Evolutionary conservation across 1,284 basidiomycete species (phyloP).

Genomic region (Microbotryomycetes sp.): DNA sequence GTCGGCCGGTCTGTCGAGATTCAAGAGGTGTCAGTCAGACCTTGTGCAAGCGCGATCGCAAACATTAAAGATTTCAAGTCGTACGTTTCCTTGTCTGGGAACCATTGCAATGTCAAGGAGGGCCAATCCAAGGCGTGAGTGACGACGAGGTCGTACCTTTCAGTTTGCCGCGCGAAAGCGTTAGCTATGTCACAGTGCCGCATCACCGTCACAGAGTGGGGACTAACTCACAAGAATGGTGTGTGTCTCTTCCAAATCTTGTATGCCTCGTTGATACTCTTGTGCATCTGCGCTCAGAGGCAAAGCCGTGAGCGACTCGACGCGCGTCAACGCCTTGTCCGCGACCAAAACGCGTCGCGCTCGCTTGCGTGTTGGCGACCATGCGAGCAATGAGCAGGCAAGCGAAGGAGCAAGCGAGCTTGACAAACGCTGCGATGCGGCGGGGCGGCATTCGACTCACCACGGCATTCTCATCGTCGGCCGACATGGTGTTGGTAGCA

Average conservation of each 20-base stretch:
- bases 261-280: constrained; percentile 48
- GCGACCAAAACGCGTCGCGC: too few species aligned
- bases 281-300: constrained; percentile 24
- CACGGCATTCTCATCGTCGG: constrained; percentile 24
- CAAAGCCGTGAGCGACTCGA: too few species aligned
- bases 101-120: constrained; percentile 96
- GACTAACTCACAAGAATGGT: constrained; percentile 46
- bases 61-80: constrained; percentile 39
- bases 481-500: constrained; percentile 14
- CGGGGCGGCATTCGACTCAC: constrained; percentile 4
- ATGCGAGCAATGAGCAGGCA: not conserved
- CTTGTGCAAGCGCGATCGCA: not conserved
- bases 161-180: constrained; percentile 67
- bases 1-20: constrained; percentile 58
- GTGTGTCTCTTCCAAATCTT: constrained; percentile 86
- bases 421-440: not conserved
- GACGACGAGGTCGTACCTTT: constrained; percentile 81
- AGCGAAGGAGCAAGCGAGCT: not conserved
- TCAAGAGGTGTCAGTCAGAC: not conserved
- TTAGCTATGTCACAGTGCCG: constrained; percentile 23
- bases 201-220: not conserved
- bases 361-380: too few species aligned
- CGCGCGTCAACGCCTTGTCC: too few species aligned
- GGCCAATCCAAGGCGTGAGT: constrained; percentile 99
- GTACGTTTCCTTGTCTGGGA: constrained; percentile 90